A percentile compares a stretch with the other conserved stretches of the same genome.
These are phyloP conservation scores for Cryptococcus deneoformans DNA, from an alignment of 1,284 basidiomycete genomes.

Conservation along the genomic window DNA sequence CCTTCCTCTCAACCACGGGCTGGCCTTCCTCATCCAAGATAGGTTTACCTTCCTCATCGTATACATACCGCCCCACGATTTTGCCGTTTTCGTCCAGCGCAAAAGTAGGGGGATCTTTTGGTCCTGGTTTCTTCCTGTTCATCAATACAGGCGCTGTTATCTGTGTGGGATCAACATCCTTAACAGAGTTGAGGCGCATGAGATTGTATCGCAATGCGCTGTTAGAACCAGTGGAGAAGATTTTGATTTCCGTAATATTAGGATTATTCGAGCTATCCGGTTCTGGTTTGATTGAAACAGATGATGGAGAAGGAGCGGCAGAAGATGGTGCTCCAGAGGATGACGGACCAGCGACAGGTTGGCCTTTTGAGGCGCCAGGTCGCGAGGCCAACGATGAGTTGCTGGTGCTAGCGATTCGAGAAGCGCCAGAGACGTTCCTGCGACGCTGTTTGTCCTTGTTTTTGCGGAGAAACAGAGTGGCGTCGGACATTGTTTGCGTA, in stretches of 20 bases:
- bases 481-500: constrained; percentile 28
- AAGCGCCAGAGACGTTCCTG: constrained; percentile 3
- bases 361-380: neutral
- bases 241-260: constrained; percentile 36
- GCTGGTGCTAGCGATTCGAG: neutral
- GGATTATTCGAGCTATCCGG: constrained; percentile 5
- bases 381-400: neutral
- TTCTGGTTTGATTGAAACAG: constrained; percentile 10
- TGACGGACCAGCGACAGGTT: neutral
- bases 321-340: constrained; percentile 1
- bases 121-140: constrained; percentile 43
- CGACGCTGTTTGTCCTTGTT: constrained; percentile 27
- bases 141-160: constrained; percentile 33
- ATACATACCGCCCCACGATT: constrained; percentile 37
- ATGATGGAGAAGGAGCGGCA: neutral
- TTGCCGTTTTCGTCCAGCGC: constrained; percentile 35
- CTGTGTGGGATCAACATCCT: constrained; percentile 31
- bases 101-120: constrained; percentile 23
- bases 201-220: constrained; percentile 35
- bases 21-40: constrained; percentile 38
- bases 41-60: constrained; percentile 38
- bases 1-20: constrained; percentile 33
- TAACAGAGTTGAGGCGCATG: constrained; percentile 34
- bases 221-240: constrained; percentile 27
- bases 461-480: constrained; percentile 38